Evolutionary conservation across 2,329 filamentous ascomycete genomes (phyloP), one percentile per base, ranked within the genome.

Genomic region (Tolypocladium amazonense): DNA sequence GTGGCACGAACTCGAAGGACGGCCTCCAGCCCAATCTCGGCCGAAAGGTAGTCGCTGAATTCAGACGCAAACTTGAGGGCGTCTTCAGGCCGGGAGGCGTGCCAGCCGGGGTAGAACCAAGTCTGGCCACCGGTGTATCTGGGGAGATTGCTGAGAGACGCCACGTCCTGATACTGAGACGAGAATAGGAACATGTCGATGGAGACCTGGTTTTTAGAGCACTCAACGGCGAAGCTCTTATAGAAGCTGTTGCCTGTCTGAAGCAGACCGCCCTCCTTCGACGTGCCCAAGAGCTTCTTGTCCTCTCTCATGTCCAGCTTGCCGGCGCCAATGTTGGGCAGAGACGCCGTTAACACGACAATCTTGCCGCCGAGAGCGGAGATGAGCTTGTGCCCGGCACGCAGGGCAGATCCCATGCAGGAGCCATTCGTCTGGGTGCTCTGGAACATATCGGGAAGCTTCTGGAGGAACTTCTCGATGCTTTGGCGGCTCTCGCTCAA

Each of bases 161-260:
- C 94, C 57, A 99, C 94, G 72, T 99, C 94, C 75, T 97, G 94
- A 73, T 99, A 97, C 71, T 94, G 90, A 20, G 91, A 92, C 4
- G 90, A 94, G 77, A 96, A 97, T 57, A 97, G 80, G 79, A 97
- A 97, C 92, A 97, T 97, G 73, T 97, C 92, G 66, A 99, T 92
- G 0, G 92, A 97, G 35, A 99, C 94, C 75, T 99, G 94, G 66
- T 95, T 96, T 79, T 99, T 99, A 43, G 92, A 97, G 75, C 94
- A 99, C 72, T 99, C 94, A 3, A 99, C 94, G 0, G 94, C 94
- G 69, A 99, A 99, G 69, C 90, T 96, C 81, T 99, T 99, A 82
- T 97, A 99, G 76, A 97, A 99, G 70, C 90, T 92, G 77, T 92
- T 97, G 47, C 86, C 89, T 0, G 94, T 97, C 73, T 97, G 93